Percentiles rank a stretch among this genome's conserved stretches.
Conservation (phyloP, 2,329 filamentous ascomycete genomes). For the Emmonsia crescens region DNA sequence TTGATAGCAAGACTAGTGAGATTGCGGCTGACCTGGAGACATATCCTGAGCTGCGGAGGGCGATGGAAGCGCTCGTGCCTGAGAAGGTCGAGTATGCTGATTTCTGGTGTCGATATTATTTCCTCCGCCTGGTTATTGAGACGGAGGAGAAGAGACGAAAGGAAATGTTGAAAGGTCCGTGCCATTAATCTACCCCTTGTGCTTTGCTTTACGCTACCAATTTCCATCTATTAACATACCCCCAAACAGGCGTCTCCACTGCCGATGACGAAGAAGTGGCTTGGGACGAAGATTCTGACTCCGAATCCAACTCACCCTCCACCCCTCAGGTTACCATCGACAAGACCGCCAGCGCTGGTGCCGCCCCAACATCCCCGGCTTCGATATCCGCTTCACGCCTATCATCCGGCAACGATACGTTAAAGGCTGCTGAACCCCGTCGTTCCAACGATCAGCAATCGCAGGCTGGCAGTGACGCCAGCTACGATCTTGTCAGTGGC, state of each 20-base stretch:
- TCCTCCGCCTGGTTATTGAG: conserved; percentile 83
- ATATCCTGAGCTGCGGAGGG: conserved; percentile 70
- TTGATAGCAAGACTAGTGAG: conserved; percentile 71
- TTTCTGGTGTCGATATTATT: conserved; percentile 96
- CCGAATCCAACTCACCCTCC: conserved; percentile 34
- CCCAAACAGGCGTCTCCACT: conserved; percentile 24
- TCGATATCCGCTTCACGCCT: conserved; percentile 22
- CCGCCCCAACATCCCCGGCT: conserved; percentile 18
- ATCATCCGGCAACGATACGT: conserved; percentile 29
- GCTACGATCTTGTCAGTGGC: conserved; percentile 87
- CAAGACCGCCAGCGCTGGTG: conserved; percentile 17
- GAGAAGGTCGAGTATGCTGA: conserved; percentile 76
- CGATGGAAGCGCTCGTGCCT: conserved; percentile 95
- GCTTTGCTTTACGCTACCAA: not conserved
- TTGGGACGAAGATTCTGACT: conserved; percentile 63
- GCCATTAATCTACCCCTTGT: not conserved
- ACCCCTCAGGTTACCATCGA: conserved; percentile 34
- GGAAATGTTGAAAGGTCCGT: conserved; percentile 79
- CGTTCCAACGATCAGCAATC: conserved; percentile 79
- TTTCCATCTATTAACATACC: not conserved
- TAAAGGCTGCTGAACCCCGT: conserved; percentile 56
- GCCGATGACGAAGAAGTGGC: conserved; percentile 56
- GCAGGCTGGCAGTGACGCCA: conserved; percentile 84
- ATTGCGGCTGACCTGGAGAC: conserved; percentile 74
- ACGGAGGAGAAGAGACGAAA: conserved; percentile 79